These are phyloP conservation scores for Microcyclosporella mali DNA, from an alignment of 2,329 filamentous ascomycete genomes.

Conservation along the genomic window DNA sequence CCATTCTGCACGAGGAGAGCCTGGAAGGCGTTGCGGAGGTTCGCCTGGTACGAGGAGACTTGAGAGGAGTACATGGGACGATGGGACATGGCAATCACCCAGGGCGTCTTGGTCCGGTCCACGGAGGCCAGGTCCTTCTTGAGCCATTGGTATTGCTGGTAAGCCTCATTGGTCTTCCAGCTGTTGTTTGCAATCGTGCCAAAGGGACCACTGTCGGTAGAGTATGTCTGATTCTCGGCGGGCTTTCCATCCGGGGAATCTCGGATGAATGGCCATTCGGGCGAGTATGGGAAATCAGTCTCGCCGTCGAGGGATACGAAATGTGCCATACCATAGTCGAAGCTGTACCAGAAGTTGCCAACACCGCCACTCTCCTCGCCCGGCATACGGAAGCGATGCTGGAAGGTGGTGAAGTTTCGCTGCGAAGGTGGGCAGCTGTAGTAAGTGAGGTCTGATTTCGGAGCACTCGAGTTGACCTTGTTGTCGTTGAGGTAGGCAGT, in stretches of 20 bases:
- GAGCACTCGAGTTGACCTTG: slow-evolving; percentile 37
- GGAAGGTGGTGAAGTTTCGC: slow-evolving; percentile 47
- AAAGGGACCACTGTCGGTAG: slow-evolving; percentile 48
- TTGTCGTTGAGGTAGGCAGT: slow-evolving; percentile 45
- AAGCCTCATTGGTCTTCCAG: slow-evolving; percentile 38
- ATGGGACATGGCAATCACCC: slow-evolving; percentile 47
- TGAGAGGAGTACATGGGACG: slow-evolving; percentile 46
- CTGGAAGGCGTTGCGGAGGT: slow-evolving; percentile 44
- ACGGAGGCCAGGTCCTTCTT: slow-evolving; percentile 41
- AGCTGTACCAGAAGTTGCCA: slow-evolving; percentile 51
- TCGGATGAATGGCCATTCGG: slow-evolving; percentile 41
- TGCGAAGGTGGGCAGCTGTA: slow-evolving; percentile 50
- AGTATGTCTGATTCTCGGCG: slow-evolving; percentile 38
- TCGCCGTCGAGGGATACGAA: slow-evolving; percentile 46
- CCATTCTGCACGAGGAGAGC: slow-evolving; percentile 39
- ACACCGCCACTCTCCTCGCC: slow-evolving; percentile 44
- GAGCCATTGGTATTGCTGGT: slow-evolving; percentile 46
- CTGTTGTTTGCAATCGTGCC: slow-evolving; percentile 37
- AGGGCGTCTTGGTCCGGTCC: slow-evolving; percentile 44
- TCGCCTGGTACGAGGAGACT: slow-evolving; percentile 39
- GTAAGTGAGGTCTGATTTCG: slow-evolving; percentile 39
- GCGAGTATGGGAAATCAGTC: slow-evolving; percentile 47
- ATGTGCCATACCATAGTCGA: slow-evolving; percentile 50
- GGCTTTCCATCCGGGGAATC: slow-evolving; percentile 39
- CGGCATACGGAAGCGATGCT: slow-evolving; percentile 49